Evolutionary conservation across 2,329 filamentous ascomycete genomes (phyloP).

Genomic region (Exophiala calicioides): DNA sequence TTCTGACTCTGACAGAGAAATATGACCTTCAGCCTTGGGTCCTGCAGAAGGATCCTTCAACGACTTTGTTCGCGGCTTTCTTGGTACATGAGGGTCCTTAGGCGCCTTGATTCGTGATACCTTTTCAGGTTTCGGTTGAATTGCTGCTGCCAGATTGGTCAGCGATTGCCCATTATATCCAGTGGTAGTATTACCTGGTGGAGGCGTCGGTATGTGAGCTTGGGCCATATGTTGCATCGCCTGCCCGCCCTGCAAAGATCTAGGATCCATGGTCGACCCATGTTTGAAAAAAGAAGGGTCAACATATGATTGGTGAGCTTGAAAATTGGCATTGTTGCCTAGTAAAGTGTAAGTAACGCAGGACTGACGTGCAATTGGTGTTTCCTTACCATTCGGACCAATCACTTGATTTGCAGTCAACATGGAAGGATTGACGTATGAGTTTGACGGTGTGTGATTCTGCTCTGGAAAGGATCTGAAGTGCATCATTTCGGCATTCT

Average conservation of each 20-base stretch:
- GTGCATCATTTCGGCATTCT: constrained; percentile 24
- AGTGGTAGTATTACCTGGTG: constrained; percentile 6
- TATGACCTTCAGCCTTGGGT: constrained; percentile 20
- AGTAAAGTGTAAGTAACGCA: constrained; percentile 4
- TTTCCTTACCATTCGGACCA: constrained; percentile 12
- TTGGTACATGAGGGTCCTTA: constrained; percentile 19
- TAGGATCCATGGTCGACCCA: constrained; percentile 25
- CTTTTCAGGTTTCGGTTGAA: constrained; percentile 26
- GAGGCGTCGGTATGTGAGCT: constrained; percentile 1
- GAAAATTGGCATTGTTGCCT: constrained; percentile 15
- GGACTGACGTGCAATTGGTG: background rate
- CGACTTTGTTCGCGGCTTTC: constrained; percentile 28
- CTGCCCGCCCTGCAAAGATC: constrained; percentile 28
- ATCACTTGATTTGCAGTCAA: constrained; percentile 23
- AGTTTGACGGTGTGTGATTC: constrained; percentile 14
- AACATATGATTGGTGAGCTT: constrained; percentile 18
- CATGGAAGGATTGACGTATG: constrained; percentile 28
- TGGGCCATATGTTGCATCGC: constrained; percentile 10
- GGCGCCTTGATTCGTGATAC: constrained; percentile 4
- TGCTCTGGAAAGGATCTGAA: constrained; percentile 21
- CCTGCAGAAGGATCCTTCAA: constrained; percentile 27
- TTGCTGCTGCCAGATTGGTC: constrained; percentile 4
- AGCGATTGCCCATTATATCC: constrained; percentile 1
- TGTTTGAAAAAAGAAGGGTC: constrained; percentile 17
- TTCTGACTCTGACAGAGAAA: constrained; percentile 50